These are phyloP conservation scores for Fusarium xylarioides DNA, from an alignment of 2,329 filamentous ascomycete species.

Conservation along the genomic window DNA sequence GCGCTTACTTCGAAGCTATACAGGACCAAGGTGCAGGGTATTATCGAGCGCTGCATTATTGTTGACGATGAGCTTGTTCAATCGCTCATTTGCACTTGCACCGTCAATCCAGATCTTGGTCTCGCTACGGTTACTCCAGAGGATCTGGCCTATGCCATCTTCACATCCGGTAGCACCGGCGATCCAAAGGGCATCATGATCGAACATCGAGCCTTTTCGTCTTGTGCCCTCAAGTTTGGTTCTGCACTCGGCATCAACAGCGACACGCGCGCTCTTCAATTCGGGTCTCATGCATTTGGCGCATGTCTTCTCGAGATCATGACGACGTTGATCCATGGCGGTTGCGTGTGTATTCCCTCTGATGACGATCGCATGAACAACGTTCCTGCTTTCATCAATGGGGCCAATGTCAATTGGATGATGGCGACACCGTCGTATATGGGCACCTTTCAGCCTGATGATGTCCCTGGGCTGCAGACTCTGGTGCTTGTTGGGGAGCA, in stretches of 20 bases:
- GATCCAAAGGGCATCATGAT: constrained; percentile 30
- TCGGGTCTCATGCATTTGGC: constrained; percentile 33
- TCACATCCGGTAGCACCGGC: constrained; percentile 38
- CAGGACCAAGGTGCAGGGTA: not conserved
- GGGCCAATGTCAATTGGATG: constrained; percentile 8
- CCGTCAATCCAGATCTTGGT: accelerated
- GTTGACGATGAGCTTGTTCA: not conserved
- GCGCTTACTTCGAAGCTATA: not conserved
- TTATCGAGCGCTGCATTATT: not conserved
- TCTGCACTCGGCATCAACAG: not conserved
- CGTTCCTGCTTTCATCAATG: constrained; percentile 19
- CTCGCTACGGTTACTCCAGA: accelerated
- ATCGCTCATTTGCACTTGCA: not conserved
- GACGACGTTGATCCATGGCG: constrained; percentile 13
- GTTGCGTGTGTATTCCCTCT: constrained; percentile 33
- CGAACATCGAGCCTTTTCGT: not conserved
- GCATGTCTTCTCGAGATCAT: constrained; percentile 23
- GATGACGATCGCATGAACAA: constrained; percentile 36
- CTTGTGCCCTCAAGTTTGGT: not conserved
- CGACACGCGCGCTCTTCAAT: constrained; percentile 22
- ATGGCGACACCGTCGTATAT: constrained; percentile 31
- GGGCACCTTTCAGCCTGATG: not conserved
- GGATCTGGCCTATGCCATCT: constrained; percentile 20
- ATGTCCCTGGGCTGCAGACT: not conserved
- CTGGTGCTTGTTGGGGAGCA: not conserved